Percentiles rank a stretch among this genome's conserved stretches.
Evolutionary conservation across 257 asterid species (phyloP).

Genomic region (Solanum medicagineum): DNA sequence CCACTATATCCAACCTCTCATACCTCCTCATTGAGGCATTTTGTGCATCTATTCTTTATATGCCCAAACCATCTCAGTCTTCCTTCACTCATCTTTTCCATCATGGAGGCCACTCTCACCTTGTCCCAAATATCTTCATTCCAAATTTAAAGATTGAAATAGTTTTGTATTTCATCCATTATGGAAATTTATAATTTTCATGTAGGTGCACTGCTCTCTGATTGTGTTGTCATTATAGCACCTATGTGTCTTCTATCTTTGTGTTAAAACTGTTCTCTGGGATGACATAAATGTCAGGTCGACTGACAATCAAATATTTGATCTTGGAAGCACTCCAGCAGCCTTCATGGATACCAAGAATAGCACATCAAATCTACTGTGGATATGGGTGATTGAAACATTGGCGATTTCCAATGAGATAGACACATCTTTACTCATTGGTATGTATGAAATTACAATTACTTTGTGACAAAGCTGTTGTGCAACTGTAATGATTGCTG

Average conservation of each 20-base stretch:
- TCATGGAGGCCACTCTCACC: neutral
- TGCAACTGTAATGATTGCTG: neutral
- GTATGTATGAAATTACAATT: slow-evolving; percentile 8
- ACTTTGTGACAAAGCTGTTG: neutral
- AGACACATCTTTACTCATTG: slow-evolving; percentile 10
- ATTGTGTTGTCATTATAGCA: neutral
- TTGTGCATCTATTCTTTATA: neutral
- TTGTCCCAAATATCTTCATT: neutral
- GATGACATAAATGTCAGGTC: neutral
- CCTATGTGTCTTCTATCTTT: neutral
- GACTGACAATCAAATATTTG: neutral
- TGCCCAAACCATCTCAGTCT: neutral
- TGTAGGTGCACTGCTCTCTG: neutral
- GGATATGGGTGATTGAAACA: slow-evolving; percentile 25
- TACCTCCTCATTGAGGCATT: neutral
- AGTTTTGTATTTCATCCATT: neutral
- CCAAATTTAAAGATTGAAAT: neutral
- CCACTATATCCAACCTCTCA: neutral
- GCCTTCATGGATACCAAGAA: slow-evolving; percentile 24
- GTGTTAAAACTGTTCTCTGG: neutral
- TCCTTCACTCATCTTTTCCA: neutral
- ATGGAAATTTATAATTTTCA: neutral
- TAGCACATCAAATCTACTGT: slow-evolving; percentile 22
- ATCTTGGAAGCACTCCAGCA: slow-evolving; percentile 14
- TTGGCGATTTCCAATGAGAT: neutral